Conservation (phyloP, 345 rosid species). For the Raphanus raphanistrum region DNA sequence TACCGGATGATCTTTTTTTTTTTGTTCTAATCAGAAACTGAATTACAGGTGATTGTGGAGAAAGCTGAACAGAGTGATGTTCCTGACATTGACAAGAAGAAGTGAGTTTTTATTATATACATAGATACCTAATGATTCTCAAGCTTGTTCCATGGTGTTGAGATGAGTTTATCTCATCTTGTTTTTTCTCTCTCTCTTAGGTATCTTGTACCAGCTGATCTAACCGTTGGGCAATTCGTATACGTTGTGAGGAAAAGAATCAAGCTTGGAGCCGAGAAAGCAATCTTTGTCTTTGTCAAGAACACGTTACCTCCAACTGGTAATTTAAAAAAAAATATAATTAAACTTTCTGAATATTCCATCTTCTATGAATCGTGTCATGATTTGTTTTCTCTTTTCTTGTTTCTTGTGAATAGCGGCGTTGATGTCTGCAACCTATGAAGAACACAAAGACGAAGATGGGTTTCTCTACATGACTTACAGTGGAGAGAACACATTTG, state of each 20-base stretch:
- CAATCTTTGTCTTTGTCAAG: constrained; percentile 80
- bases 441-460: constrained; percentile 79
- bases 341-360: neutral
- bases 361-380: neutral
- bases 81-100: neutral
- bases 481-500: constrained; percentile 88
- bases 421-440: constrained; percentile 72
- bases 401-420: constrained; percentile 47
- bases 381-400: neutral
- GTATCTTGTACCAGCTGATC: constrained; percentile 83
- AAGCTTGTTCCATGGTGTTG: too few relatives aligned
- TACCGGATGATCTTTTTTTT: neutral
- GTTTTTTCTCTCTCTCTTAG: constrained; percentile 36
- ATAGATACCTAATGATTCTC: neutral
- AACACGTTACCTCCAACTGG: constrained; percentile 80
- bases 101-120: neutral
- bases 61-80: neutral
- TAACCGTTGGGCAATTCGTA: constrained; percentile 81
- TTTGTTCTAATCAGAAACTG: neutral
- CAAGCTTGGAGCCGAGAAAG: constrained; percentile 78
- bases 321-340: constrained; percentile 4
- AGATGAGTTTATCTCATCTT: neutral
- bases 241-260: constrained; percentile 84
- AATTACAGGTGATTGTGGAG: neutral
- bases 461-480: constrained; percentile 83